Base-by-base conservation (phyloP, 352 stramenopile genomes). In the Pythium volutum region DNA sequence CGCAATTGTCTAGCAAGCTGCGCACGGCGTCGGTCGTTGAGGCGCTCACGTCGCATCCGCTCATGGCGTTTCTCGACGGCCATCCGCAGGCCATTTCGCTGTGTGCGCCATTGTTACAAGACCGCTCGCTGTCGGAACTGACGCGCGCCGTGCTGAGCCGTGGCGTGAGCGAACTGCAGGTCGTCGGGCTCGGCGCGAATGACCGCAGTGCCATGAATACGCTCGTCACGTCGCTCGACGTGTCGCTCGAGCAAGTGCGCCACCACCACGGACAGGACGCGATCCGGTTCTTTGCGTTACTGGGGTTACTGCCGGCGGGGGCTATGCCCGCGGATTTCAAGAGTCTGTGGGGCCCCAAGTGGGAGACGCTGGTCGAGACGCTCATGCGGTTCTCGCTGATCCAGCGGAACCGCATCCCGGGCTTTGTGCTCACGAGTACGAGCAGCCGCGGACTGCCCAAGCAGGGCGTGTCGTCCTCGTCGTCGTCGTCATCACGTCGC, bases 71-170 rank as follows among this genome's bases (percentile, higher is more conserved):
- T 52, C 68, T 93, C 14, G 84, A 93, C 52, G 84, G 84, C 25
- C 84, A 93, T 18, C 84, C 84, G 14, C 84, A 93, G 63, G 84
- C 84, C 15, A 93, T 93, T 52, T 89, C 84, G 20, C 59, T 93
- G 12, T 93, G 84, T 49, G 81, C 84, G 2, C 77, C 84, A 3
- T 64, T 93, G 29, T 70, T 93, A 20, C 79, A 89, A 45, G 84
- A 93, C 48, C 75, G 83, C 14, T 91, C 84, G 16, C 59, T 93
- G 12, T 77, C 79, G 1, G 84, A 93, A 55, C 61, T 93, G 27
- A 93, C 84, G n/a, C 74, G 83, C 2, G 75, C 75, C 16, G 81
- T 93, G 22, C 70, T 90, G 3, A 86, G 72, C 68, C 77, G 81
- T 25, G 81, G 81, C 23, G 81, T 90, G 4, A 88, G 72, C 31